Percentiles rank a stretch among this genome's conserved stretches.
Conservation (phyloP, 768 basidiomycete species). For the Lactarius indigo region DNA sequence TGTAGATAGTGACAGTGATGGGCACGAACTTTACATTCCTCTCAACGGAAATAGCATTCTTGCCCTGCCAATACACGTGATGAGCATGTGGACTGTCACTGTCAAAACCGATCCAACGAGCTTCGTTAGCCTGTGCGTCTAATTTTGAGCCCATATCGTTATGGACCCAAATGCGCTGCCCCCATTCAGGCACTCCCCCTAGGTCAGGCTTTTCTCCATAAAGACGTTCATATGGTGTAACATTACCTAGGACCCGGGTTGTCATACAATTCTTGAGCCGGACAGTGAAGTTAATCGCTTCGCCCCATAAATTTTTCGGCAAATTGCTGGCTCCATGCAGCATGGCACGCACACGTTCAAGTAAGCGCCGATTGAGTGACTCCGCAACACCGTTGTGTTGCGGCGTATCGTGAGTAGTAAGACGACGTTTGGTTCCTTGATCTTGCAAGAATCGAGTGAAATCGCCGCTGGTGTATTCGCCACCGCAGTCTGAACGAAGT, state of each 20-base stretch:
- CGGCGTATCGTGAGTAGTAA: too few relatives aligned
- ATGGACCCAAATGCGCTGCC: too few relatives aligned
- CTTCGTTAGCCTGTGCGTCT: too few relatives aligned
- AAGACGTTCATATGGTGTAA: neutral
- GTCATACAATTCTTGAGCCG: neutral
- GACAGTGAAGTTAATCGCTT: conserved; percentile 24
- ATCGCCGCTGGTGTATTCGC: too few relatives aligned
- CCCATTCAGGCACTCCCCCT: neutral
- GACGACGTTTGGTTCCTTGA: too few relatives aligned
- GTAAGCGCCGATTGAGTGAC: too few relatives aligned
- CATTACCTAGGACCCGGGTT: neutral
- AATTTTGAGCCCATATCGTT: too few relatives aligned
- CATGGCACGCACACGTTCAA: too few relatives aligned
- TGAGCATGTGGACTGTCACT: neutral
- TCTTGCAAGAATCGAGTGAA: too few relatives aligned
- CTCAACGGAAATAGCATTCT: neutral
- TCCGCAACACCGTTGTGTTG: too few relatives aligned
- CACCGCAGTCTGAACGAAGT: too few relatives aligned
- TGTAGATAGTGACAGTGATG: neutral
- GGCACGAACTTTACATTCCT: neutral
- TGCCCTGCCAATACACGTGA: neutral
- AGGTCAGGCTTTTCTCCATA: neutral
- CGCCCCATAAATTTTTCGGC: conserved; percentile 36
- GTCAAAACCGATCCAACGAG: neutral
- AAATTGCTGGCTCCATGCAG: too few relatives aligned